Evolutionary conservation across 2,329 filamentous ascomycete genomes (phyloP).

Genomic region (Aspergillus fumigatus): DNA sequence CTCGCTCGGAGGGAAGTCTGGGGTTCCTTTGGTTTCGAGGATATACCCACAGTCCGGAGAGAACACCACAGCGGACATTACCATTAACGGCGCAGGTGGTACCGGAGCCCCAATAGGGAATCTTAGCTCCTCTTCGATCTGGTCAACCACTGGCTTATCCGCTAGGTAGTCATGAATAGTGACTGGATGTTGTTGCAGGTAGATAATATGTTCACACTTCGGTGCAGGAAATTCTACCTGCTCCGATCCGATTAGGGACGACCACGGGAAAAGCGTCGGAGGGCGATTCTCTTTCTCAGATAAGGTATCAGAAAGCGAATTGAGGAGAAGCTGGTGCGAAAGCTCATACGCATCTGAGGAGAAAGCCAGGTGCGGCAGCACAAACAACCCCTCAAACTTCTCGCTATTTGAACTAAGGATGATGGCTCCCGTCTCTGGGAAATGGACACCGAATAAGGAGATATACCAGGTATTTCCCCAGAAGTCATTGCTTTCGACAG

Average conservation of each 20-base stretch:
- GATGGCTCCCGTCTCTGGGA: slow-evolving; percentile 71
- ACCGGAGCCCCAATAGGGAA: slow-evolving; percentile 55
- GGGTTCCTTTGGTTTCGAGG: slow-evolving; percentile 57
- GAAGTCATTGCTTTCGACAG: slow-evolving; percentile 66
- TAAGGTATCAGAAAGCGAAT: slow-evolving; percentile 65
- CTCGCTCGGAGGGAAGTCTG: slow-evolving; percentile 49
- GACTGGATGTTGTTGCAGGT: slow-evolving; percentile 61
- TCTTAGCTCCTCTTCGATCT: slow-evolving; percentile 56
- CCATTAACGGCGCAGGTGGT: slow-evolving; percentile 47
- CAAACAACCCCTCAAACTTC: slow-evolving; percentile 90
- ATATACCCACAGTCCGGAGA: slow-evolving; percentile 65
- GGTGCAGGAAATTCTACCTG: slow-evolving; percentile 52
- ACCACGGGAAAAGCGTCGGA: slow-evolving; percentile 66
- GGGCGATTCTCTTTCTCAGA: slow-evolving; percentile 55
- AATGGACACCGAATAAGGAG: slow-evolving; percentile 78
- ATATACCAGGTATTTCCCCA: slow-evolving; percentile 74
- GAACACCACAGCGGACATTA: slow-evolving; percentile 58
- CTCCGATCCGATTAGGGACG: slow-evolving; percentile 57
- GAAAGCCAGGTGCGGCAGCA: slow-evolving; percentile 75
- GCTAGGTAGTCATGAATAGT: slow-evolving; percentile 25
- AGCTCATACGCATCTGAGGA: slow-evolving; percentile 51
- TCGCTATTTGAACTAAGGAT: slow-evolving; percentile 86
- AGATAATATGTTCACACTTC: slow-evolving; percentile 85
- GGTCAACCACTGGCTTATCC: slow-evolving; percentile 39
- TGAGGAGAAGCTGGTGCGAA: slow-evolving; percentile 64